These are phyloP conservation scores for Amanita pallidorosea DNA, from an alignment of 768 basidiomycete genomes.

Conservation along the genomic window DNA sequence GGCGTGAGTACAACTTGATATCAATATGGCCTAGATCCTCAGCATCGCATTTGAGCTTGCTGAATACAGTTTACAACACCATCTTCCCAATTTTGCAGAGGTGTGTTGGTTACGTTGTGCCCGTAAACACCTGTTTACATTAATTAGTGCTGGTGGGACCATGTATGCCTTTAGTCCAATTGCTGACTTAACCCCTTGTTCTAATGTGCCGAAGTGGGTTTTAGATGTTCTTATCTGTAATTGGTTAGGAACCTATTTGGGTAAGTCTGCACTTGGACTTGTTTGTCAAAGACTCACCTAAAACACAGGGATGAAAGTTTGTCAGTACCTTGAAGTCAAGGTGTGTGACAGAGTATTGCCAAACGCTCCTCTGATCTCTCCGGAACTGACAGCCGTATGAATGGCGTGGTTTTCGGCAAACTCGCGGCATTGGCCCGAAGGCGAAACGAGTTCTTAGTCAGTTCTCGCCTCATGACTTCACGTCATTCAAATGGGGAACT, in stretches of 20 bases:
- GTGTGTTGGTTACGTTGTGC: constrained; percentile 27
- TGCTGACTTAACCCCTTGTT: not conserved
- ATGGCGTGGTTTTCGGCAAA: constrained; percentile 78
- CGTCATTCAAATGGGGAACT: constrained; percentile 82
- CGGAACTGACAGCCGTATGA: constrained; percentile 50
- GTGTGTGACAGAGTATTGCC: constrained; percentile 24
- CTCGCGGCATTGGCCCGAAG: constrained; percentile 67
- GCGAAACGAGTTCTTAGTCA: constrained; percentile 73
- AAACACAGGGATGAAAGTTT: constrained; percentile 68
- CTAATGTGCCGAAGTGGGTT: constrained; percentile 49
- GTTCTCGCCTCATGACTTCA: constrained; percentile 83
- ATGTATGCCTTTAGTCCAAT: constrained; percentile 37
- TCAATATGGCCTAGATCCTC: constrained; percentile 45
- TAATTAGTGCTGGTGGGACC: constrained; percentile 85
- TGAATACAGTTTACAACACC: constrained; percentile 82
- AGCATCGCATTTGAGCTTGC: constrained; percentile 84
- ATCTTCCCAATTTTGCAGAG: constrained; percentile 83
- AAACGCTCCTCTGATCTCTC: constrained; percentile 7
- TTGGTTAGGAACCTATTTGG: constrained; percentile 79
- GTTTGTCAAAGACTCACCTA: constrained; percentile 10
- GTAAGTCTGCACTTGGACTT: constrained; percentile 22
- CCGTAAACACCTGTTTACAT: constrained; percentile 8
- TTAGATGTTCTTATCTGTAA: constrained; percentile 82
- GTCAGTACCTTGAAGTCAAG: constrained; percentile 83
- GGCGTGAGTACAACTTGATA: not conserved